Evolutionary conservation across 257 asterid genomes (phyloP).

Genomic region (Capsicum chinense): DNA sequence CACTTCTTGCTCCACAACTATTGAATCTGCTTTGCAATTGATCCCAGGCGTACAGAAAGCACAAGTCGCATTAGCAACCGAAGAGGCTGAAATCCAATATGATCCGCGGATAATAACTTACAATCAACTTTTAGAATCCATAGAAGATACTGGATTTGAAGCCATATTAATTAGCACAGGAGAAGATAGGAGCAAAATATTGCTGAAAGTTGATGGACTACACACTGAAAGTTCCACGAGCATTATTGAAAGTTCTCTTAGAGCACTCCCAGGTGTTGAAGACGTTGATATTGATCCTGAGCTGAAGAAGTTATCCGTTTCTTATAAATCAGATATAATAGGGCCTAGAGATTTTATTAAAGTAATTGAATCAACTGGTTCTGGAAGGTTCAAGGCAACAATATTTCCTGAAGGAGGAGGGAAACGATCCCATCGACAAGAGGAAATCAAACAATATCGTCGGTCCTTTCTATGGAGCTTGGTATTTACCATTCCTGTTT

Average conservation of each 20-base stretch:
- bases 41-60: slow-evolving; percentile 45
- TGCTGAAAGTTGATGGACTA: slow-evolving; percentile 48
- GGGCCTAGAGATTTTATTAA: slow-evolving; percentile 51
- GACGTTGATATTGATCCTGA: slow-evolving; percentile 40
- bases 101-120: slow-evolving; percentile 37
- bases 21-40: slow-evolving; percentile 42
- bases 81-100: slow-evolving; percentile 51
- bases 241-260: slow-evolving; percentile 40
- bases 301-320: slow-evolving; percentile 37
- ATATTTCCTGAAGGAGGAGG: slow-evolving; percentile 46
- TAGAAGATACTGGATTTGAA: slow-evolving; percentile 47
- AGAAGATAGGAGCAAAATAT: slow-evolving; percentile 42
- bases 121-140: slow-evolving; percentile 37
- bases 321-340: slow-evolving; percentile 45
- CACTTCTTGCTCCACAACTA: slow-evolving; percentile 50
- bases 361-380: slow-evolving; percentile 45
- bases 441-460: slow-evolving; percentile 40
- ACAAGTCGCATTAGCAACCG: slow-evolving; percentile 51
- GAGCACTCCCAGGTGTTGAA: slow-evolving; percentile 46
- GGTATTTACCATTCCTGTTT: slow-evolving; percentile 49
- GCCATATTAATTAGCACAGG: slow-evolving; percentile 42
- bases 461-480: slow-evolving; percentile 50
- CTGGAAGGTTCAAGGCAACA: slow-evolving; percentile 47
- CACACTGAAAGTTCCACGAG: slow-evolving; percentile 32
- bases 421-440: slow-evolving; percentile 37